These are phyloP conservation scores for Priceomyces haplophilus DNA, from an alignment of 805 yeast genomes.

Conservation along the genomic window DNA sequence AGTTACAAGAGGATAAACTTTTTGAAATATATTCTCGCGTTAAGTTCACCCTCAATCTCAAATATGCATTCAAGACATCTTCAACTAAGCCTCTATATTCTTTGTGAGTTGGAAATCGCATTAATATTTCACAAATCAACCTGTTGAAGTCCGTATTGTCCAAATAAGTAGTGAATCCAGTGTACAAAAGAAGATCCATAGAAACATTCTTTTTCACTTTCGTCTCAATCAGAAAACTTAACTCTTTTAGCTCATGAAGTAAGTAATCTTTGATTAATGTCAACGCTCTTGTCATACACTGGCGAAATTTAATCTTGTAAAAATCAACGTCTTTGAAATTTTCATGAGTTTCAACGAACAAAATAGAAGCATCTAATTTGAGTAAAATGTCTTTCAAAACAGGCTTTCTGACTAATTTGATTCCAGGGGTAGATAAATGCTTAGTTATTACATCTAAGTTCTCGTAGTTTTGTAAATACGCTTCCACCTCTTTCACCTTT, in stretches of 20 bases:
- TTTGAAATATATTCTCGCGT: constrained; percentile 38
- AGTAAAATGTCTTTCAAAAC: constrained; percentile 45
- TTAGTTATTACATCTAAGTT: constrained; percentile 67
- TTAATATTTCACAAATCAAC: constrained; percentile 33
- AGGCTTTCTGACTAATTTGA: constrained; percentile 54
- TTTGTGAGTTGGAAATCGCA: constrained; percentile 34
- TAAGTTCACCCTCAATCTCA: constrained; percentile 51
- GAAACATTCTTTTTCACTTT: constrained; percentile 29
- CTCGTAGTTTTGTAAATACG: constrained; percentile 60
- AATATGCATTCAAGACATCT: constrained; percentile 66
- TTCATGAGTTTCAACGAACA: constrained; percentile 47
- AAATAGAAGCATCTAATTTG: constrained; percentile 65
- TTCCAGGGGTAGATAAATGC: constrained; percentile 62
- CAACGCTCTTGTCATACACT: constrained; percentile 78
- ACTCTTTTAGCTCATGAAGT: constrained; percentile 37
- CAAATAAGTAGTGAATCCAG: constrained; percentile 46
- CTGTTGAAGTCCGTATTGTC: constrained; percentile 24
- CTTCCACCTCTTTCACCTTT: constrained; percentile 44
- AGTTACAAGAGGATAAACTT: constrained; percentile 17
- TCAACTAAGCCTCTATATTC: constrained; percentile 66
- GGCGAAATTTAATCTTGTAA: constrained; percentile 71
- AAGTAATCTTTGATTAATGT: constrained; percentile 71
- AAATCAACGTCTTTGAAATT: constrained; percentile 64
- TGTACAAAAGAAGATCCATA: constrained; percentile 62
- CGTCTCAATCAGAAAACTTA: constrained; percentile 19